A percentile compares a stretch with the other conserved stretches of the same genome.
These are phyloP conservation scores for Diutina catenulata DNA, from an alignment of 1,139 yeast species.

Conservation along the genomic window DNA sequence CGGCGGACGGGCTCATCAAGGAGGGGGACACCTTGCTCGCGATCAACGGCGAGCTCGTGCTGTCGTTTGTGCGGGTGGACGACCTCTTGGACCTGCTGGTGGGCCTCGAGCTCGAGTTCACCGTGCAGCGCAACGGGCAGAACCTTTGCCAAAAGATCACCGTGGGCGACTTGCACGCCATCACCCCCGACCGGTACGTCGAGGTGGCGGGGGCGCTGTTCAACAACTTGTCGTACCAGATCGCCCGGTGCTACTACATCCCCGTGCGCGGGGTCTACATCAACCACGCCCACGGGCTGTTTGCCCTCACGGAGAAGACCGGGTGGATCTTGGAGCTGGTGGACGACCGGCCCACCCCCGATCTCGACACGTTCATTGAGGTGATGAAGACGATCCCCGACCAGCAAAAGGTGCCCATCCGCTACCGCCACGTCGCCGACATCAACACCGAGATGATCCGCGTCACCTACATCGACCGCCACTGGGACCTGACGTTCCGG, in stretches of 20 bases:
- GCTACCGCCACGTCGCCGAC: constrained; percentile 72
- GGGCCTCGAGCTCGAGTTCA: constrained; percentile 44
- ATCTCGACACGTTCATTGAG: constrained; percentile 63
- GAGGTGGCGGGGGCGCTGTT: constrained; percentile 82
- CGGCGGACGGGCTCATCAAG: constrained; percentile 59
- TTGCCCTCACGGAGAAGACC: constrained; percentile 45
- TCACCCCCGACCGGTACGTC: constrained; percentile 73
- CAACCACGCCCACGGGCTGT: constrained; percentile 70
- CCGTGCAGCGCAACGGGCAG: constrained; percentile 53
- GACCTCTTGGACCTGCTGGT: constrained; percentile 68
- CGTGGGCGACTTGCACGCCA: constrained; percentile 68
- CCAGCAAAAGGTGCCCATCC: constrained; percentile 55
- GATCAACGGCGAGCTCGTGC: constrained; percentile 52
- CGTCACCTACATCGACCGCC: constrained; percentile 65
- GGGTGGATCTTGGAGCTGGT: constrained; percentile 70
- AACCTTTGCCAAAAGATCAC: constrained; percentile 37
- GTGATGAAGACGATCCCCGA: constrained; percentile 76
- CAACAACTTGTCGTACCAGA: constrained; percentile 76
- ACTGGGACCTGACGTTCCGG: constrained; percentile 68
- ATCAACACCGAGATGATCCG: constrained; percentile 61
- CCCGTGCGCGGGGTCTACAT: constrained; percentile 80
- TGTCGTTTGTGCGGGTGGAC: constrained; percentile 73
- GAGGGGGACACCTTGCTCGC: constrained; percentile 84
- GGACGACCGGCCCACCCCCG: constrained; percentile 63
- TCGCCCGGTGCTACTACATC: constrained; percentile 74